A percentile compares a stretch with the other conserved stretches of the same genome.
Conservation (phyloP, 1,139 yeast species). For the Candida tropicalis region DNA sequence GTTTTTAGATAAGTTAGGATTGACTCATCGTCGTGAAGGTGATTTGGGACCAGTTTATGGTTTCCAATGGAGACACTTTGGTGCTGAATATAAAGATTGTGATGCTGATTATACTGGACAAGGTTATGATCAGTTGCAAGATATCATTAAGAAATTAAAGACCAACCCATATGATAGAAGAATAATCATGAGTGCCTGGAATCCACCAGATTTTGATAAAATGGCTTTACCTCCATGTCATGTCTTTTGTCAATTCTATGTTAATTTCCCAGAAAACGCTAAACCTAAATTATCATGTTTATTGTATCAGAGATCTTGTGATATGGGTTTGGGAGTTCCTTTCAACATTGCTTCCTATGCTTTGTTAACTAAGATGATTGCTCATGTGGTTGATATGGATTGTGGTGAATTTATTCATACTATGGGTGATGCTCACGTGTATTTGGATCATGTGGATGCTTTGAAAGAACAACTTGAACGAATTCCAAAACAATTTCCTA, state of each 20-base stretch:
- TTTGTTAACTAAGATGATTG: conserved; percentile 88
- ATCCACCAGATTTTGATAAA: conserved; percentile 87
- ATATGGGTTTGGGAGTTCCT: conserved; percentile 98
- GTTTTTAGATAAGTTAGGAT: conserved; percentile 80
- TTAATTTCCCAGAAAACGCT: conserved; percentile 59
- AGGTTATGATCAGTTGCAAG: conserved; percentile 88
- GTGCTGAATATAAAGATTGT: conserved; percentile 86
- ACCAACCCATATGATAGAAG: conserved; percentile 93
- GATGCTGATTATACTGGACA: conserved; percentile 83
- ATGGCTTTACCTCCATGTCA: conserved; percentile 99
- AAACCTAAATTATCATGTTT: conserved; percentile 80
- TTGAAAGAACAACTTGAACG: conserved; percentile 76
- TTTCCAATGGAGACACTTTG: conserved; percentile 99
- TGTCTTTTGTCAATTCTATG: conserved; percentile 93
- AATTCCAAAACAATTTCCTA: conserved; percentile 80
- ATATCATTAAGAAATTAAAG: conserved; percentile 76
- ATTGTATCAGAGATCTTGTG: conserved; percentile 96
- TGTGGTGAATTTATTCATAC: conserved; percentile 95
- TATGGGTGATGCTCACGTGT: conserved; percentile 96
- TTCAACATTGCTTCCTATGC: conserved; percentile 98
- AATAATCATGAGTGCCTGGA: conserved; percentile 96
- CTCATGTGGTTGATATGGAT: conserved; percentile 90
- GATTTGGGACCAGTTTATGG: conserved; percentile 99
- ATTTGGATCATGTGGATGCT: conserved; percentile 90
- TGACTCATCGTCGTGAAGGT: conserved; percentile 81